Base-by-base conservation (phyloP, 306 rosid species). In the Casuarina cunninghamiana region DNA sequence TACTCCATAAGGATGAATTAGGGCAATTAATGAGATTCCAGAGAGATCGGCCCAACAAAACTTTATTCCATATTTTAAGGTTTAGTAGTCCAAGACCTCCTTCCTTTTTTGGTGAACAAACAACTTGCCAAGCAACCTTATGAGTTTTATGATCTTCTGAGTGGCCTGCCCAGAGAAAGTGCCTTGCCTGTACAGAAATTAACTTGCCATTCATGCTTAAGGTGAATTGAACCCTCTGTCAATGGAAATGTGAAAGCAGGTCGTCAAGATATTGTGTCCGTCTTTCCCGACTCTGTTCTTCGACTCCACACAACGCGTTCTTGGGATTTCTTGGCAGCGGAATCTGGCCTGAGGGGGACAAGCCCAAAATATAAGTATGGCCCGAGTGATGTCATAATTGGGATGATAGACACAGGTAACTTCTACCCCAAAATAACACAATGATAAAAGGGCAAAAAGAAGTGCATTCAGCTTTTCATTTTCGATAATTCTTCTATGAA, bases 291-390 rank as follows among this genome's bases (percentile, higher is more conserved):
- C 82, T 87, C 89, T 26, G 55, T 79, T 32, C 90, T 95, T 69
- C 6, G 83, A 38, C 84, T 92, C 12, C 98, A 95, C 71, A 92
- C 98, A 26, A 95, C 98, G 2, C 84, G 97, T 71, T 92, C 98
- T n/a, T 95, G 98, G 98, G 93, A 92, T 80, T 95, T 95, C 80
- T 69, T 95, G 74, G 90, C 89, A 71, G 78, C 88, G 51, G 84
- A 82, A 45, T 69, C 86, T 53, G 90, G 92, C 65, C 49, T 75
- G 78, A 74, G 32, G 68, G 54, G 39, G 51, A 17, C 0, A 44
- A 55, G 11, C 37, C 35, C 37, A 16, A 67, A 17, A 49, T 58
- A 73, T 16, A 45, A 46, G 46, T 81, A 71, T 71, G 42, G 50
- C 2, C 81, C 95, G 54, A 78, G 21, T 77, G 97, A 92, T 75